Evolutionary conservation across 2,329 filamentous ascomycete genomes (phyloP).

Genomic region (Furcasterigmium sp.): DNA sequence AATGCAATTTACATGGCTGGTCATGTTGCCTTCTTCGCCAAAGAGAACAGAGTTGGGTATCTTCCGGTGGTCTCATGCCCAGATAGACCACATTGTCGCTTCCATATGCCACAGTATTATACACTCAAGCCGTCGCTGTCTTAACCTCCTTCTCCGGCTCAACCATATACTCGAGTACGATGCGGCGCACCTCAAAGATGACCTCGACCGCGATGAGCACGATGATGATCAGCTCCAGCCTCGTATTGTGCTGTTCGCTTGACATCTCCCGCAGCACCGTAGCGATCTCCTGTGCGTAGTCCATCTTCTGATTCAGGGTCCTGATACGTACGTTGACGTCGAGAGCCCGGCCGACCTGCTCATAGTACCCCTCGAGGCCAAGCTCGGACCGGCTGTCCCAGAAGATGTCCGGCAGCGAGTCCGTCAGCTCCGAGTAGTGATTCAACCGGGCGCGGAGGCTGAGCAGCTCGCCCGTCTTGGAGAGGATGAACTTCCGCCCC

Average conservation of each 20-base stretch:
- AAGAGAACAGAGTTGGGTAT: slow-evolving; percentile 3
- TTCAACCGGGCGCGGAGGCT: slow-evolving; percentile 89
- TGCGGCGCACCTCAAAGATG: slow-evolving; percentile 72
- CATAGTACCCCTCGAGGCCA: slow-evolving; percentile 89
- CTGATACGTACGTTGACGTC: slow-evolving; percentile 91
- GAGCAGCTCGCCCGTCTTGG: slow-evolving; percentile 89
- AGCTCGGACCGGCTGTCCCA: slow-evolving; percentile 91
- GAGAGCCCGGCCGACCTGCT: slow-evolving; percentile 82
- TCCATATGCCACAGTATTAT: neutral
- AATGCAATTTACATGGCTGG: too few species aligned
- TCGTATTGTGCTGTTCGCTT: slow-evolving; percentile 82
- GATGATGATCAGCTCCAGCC: slow-evolving; percentile 95
- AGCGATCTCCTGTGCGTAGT: slow-evolving; percentile 94
- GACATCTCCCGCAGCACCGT: slow-evolving; percentile 81
- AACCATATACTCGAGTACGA: slow-evolving; percentile 57
- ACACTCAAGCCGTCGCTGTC: neutral
- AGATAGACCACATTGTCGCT: neutral
- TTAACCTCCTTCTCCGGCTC: slow-evolving; percentile 22
- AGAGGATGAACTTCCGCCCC: slow-evolving; percentile 71
- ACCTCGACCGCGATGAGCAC: slow-evolving; percentile 90
- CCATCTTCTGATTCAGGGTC: slow-evolving; percentile 92
- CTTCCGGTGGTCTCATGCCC: neutral
- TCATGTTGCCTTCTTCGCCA: too few species aligned
- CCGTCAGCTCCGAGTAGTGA: slow-evolving; percentile 93
- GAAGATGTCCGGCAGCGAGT: slow-evolving; percentile 91